A percentile compares a stretch with the other conserved stretches of the same genome.
phyloP scores from a whole-genome alignment of 305 asterid species.

The Euphrasia arctica region DNA sequence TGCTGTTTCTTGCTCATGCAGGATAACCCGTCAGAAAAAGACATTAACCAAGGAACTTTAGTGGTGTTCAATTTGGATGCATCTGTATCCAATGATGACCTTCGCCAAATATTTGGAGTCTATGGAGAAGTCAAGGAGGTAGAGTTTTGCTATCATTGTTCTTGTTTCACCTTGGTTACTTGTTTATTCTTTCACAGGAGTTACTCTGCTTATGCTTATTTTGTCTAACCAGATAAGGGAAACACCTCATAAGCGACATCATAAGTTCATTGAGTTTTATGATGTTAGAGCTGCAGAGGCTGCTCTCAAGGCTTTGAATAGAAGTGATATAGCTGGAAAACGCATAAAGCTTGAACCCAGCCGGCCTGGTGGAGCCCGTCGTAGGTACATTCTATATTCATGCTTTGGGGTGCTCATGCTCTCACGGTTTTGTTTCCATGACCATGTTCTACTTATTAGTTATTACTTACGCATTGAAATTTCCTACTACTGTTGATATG shows the following conservation, averaged over 20 bases:
- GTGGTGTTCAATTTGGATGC: slow-evolving; percentile 96
- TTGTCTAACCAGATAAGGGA: slow-evolving; percentile 69
- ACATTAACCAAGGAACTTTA: slow-evolving; percentile 93
- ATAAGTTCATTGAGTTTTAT: slow-evolving; percentile 90
- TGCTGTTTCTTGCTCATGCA: slow-evolving; percentile 31
- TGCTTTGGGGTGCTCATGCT: no score
- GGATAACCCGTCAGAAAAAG: slow-evolving; percentile 99
- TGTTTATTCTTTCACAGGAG: slow-evolving; percentile 12
- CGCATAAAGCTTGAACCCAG: slow-evolving; percentile 98
- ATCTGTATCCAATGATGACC: slow-evolving; percentile 35
- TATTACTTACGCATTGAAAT: no score
- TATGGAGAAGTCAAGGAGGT: slow-evolving; percentile 98
- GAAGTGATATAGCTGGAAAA: slow-evolving; percentile 95
- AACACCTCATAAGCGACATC: slow-evolving; percentile 94
- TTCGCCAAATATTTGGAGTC: slow-evolving; percentile 76
- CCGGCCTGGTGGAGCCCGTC: slow-evolving; percentile 97
- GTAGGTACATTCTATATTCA: slow-evolving; percentile 47
- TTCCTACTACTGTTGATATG: no score
- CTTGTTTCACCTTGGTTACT: slow-evolving; percentile 19
- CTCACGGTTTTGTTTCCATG: no score
- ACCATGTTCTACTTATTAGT: no score
- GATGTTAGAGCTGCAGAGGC: slow-evolving; percentile 98
- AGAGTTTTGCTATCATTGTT: background rate
- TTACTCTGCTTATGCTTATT: slow-evolving; percentile 16
- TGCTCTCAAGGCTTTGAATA: slow-evolving; percentile 90